These are phyloP conservation scores for Ziziphus jujuba DNA, from an alignment of 306 rosid species.

Conservation along the genomic window DNA sequence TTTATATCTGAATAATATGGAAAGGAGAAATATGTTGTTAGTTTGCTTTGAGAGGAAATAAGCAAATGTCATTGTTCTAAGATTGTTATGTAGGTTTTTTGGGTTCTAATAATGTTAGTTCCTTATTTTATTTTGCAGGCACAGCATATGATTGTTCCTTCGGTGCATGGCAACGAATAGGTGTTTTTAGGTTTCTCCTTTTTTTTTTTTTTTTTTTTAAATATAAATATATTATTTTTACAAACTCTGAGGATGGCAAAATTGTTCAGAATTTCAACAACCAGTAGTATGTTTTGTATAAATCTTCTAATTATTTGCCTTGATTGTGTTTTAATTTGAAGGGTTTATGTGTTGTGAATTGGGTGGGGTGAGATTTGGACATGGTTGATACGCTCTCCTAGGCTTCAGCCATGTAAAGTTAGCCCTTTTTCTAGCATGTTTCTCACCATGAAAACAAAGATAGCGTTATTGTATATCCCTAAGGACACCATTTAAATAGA, in stretches of 20 bases:
- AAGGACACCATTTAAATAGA: no score
- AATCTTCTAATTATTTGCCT: slow-evolving; percentile 28
- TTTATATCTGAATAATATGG: no score
- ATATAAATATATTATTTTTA: slow-evolving; percentile 18
- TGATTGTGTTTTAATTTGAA: slow-evolving; percentile 17
- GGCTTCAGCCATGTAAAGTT: slow-evolving; percentile 13
- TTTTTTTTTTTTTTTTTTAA: not conserved
- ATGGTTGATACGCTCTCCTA: slow-evolving; percentile 23
- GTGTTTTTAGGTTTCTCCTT: slow-evolving; percentile 18
- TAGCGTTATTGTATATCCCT: no score
- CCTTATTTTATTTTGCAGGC: slow-evolving; percentile 34
- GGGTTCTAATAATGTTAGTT: slow-evolving; percentile 18
- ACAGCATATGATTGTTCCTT: slow-evolving; percentile 42
- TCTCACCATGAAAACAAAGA: no score
- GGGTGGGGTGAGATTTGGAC: slow-evolving; percentile 25
- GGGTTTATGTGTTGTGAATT: slow-evolving; percentile 31
- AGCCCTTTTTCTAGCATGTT: no score
- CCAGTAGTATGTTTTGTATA: slow-evolving; percentile 28
- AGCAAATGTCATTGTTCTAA: not conserved
- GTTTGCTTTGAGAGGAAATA: not conserved
- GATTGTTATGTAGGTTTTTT: not conserved
- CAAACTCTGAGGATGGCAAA: slow-evolving; percentile 30
- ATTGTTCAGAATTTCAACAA: slow-evolving; percentile 26
- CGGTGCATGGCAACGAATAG: slow-evolving; percentile 40
- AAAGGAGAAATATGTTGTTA: not conserved